phyloP scores from a whole-genome alignment of 1,284 basidiomycete genomes.

The Moesziomyces parantarcticus region DNA sequence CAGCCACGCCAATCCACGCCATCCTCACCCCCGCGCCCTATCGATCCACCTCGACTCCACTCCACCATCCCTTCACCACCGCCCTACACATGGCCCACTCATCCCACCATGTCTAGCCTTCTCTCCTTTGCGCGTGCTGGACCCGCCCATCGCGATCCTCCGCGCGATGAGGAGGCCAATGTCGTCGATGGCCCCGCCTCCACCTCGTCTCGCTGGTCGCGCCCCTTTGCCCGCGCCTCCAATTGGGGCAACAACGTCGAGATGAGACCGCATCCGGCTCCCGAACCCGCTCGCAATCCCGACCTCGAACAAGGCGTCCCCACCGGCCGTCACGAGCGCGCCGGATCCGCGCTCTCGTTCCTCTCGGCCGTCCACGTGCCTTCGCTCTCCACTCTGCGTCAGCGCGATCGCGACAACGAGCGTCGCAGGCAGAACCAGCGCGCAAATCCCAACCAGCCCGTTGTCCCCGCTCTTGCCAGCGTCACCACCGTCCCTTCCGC shows the following conservation, averaged over 20 bases:
- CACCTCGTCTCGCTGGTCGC: conserved; percentile 19
- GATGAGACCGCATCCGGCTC: conserved; percentile 17
- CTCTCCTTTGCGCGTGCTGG: conserved; percentile 28
- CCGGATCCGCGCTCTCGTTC: conserved; percentile 42
- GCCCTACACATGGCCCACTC: too few relatives aligned
- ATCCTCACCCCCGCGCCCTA: too few relatives aligned
- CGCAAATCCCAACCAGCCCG: conserved; percentile 6
- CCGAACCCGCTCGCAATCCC: conserved; percentile 7
- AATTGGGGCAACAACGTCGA: conserved; percentile 13
- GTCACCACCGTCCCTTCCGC: conserved; percentile 6
- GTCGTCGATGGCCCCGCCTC: conserved; percentile 8
- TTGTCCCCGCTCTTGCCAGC: conserved; percentile 9
- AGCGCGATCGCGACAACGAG: conserved; percentile 46
- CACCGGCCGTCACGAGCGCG: conserved; percentile 27
- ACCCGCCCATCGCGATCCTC: conserved; percentile 13
- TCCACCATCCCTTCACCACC: not conserved
- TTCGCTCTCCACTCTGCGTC: conserved; percentile 41
- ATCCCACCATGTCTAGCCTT: conserved; percentile 25
- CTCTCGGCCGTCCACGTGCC: conserved; percentile 37
- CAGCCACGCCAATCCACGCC: too few relatives aligned
- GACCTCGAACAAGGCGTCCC: conserved; percentile 24
- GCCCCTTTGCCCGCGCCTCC: conserved; percentile 16
- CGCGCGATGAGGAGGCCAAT: conserved; percentile 24
- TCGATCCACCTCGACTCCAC: not conserved
- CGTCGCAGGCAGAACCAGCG: conserved; percentile 27